A percentile compares a stretch with the other conserved stretches of the same genome.
Conservation (phyloP, 148 eudicot species). For the Fagopyrum esculentum region DNA sequence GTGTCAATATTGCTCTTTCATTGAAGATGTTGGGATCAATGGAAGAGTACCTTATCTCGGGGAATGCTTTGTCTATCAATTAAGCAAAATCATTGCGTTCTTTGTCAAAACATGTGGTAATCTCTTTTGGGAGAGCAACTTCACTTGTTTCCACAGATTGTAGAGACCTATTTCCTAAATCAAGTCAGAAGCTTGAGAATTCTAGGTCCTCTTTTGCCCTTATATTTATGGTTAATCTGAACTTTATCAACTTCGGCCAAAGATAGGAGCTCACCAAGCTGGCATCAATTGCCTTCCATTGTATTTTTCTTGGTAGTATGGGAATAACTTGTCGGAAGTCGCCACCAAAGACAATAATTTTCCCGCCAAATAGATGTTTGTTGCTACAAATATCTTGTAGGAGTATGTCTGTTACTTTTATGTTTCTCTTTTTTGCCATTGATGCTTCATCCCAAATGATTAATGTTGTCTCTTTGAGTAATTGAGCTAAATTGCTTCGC, state of each 20-base stretch:
- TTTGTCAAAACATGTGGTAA: background rate
- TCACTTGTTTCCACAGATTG: background rate
- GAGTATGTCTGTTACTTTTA: background rate
- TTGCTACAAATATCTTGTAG: background rate
- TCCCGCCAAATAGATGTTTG: background rate
- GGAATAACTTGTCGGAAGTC: background rate
- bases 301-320: background rate
- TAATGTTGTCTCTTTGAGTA: background rate
- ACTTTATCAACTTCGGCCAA: background rate
- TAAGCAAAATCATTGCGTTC: background rate
- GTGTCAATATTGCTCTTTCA: background rate
- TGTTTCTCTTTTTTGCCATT: background rate
- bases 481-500: background rate
- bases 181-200: background rate
- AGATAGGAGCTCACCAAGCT: no score
- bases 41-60: background rate
- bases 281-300: background rate
- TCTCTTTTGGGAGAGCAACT: background rate
- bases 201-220: background rate
- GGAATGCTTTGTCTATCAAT: background rate
- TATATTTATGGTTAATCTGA: slow-evolving; percentile 3
- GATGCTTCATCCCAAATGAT: background rate
- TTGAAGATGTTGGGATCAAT: background rate
- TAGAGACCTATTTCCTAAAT: background rate
- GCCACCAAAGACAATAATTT: background rate